phyloP scores from a whole-genome alignment of 495 filamentous ascomycete species.

The Tetracladium setigerum region DNA sequence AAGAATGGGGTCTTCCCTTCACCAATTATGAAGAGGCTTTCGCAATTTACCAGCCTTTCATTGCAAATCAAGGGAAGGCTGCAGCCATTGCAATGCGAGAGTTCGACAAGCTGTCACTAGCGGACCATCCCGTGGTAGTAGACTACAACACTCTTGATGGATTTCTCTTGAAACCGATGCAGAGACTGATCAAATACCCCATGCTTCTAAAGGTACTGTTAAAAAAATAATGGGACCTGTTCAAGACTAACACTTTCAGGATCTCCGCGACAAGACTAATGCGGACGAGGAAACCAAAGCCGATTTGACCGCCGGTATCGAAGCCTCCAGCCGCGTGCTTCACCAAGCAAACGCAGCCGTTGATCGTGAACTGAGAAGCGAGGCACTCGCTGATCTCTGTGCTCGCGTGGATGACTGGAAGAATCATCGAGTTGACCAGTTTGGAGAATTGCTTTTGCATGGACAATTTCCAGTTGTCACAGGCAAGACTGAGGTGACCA shows the following conservation, averaged over 20 bases:
- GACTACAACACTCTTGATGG: slow-evolving; percentile 66
- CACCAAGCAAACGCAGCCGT: slow-evolving; percentile 84
- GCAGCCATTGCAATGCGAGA: slow-evolving; percentile 51
- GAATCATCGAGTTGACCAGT: slow-evolving; percentile 78
- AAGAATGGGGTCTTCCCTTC: slow-evolving; percentile 91
- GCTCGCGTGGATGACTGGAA: slow-evolving; percentile 97
- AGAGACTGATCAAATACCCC: slow-evolving; percentile 90
- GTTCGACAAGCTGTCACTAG: slow-evolving; percentile 51
- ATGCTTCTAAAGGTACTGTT: slow-evolving; percentile 70
- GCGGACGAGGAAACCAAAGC: slow-evolving; percentile 55
- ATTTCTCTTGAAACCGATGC: slow-evolving; percentile 94
- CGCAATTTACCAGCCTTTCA: slow-evolving; percentile 89
- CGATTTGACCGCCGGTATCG: slow-evolving; percentile 65
- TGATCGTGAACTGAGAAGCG: slow-evolving; percentile 70
- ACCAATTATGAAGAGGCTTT: slow-evolving; percentile 69
- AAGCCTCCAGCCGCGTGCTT: slow-evolving; percentile 68
- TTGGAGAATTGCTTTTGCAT: slow-evolving; percentile 81
- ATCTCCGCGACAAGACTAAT: slow-evolving; percentile 75
- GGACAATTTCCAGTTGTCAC: slow-evolving; percentile 94
- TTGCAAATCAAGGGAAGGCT: slow-evolving; percentile 79
- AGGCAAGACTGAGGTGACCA: slow-evolving; percentile 72
- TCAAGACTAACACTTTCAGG: slow-evolving; percentile 41
- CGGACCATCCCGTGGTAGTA: slow-evolving; percentile 46
- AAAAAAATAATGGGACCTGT: slow-evolving; percentile 1
- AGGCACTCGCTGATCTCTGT: slow-evolving; percentile 73